phyloP scores from a whole-genome alignment of 2,329 filamentous ascomycete species.

The Monilinia fructicola region DNA sequence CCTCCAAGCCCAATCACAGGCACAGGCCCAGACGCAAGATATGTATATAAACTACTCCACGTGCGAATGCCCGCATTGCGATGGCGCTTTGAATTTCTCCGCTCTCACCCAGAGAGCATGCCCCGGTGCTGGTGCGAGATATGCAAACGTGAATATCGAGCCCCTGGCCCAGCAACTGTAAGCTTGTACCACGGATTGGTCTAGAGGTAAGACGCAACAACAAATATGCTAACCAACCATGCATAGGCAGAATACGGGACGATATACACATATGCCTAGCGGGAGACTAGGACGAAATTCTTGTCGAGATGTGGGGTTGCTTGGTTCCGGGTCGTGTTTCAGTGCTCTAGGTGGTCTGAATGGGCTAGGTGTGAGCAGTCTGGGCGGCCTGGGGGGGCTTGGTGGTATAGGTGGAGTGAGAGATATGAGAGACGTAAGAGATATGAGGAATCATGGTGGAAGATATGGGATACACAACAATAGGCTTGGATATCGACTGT shows the following conservation, averaged over 20 bases:
- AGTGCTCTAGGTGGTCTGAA: background rate
- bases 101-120: background rate
- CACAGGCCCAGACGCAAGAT: slow-evolving; percentile 10
- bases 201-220: background rate
- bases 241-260: background rate
- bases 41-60: slow-evolving; percentile 7
- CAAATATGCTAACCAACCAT: background rate
- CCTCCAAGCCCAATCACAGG: background rate
- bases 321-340: slow-evolving; percentile 13
- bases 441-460: slow-evolving; percentile 11
- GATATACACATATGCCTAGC: slow-evolving; percentile 3
- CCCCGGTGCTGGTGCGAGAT: background rate
- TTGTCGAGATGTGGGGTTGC: slow-evolving; percentile 13
- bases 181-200: background rate
- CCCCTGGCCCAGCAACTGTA: slow-evolving; percentile 11
- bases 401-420: background rate
- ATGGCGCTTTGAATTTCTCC: background rate
- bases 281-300: slow-evolving; percentile 13
- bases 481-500: slow-evolving; percentile 12
- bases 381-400: background rate
- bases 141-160: slow-evolving; percentile 5
- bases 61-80: slow-evolving; percentile 24
- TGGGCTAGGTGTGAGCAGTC: background rate
- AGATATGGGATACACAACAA: slow-evolving; percentile 9
- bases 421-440: slow-evolving; percentile 14